These are phyloP conservation scores for Russula earlei DNA, from an alignment of 768 basidiomycete species.

Conservation along the genomic window DNA sequence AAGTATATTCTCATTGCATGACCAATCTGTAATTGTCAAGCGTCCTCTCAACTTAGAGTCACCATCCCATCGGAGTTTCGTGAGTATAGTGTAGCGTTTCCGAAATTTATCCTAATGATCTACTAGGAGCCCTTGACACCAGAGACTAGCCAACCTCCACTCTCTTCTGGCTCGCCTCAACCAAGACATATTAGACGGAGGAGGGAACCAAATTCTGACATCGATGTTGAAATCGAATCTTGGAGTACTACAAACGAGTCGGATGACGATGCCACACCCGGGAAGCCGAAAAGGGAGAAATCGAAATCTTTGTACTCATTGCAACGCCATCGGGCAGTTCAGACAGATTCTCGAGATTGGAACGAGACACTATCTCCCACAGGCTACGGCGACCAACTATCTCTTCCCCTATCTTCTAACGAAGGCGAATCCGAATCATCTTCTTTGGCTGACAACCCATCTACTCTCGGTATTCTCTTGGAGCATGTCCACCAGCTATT, in stretches of 20 bases:
- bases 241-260: slow-evolving; percentile 1
- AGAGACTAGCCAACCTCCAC: slow-evolving; percentile 33
- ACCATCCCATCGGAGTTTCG: slow-evolving; percentile 23
- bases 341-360: slow-evolving; percentile 43
- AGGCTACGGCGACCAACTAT: slow-evolving; percentile 21
- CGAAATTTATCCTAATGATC: not conserved
- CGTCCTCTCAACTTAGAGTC: slow-evolving; percentile 18
- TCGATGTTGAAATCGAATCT: slow-evolving; percentile 2
- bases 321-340: slow-evolving; percentile 39
- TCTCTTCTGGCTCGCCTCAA: slow-evolving; percentile 33
- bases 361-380: slow-evolving; percentile 24
- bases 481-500: slow-evolving; percentile 60
- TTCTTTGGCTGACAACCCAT: slow-evolving; percentile 48
- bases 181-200: slow-evolving; percentile 18
- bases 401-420: slow-evolving; percentile 36
- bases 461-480: slow-evolving; percentile 44
- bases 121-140: slow-evolving; percentile 38
- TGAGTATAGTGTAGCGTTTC: slow-evolving; percentile 21
- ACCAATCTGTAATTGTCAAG: not conserved
- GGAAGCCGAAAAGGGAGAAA: not conserved
- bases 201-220: slow-evolving; percentile 25
- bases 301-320: not conserved
- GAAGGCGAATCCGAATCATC: slow-evolving; percentile 71
- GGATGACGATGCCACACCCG: slow-evolving; percentile 3
- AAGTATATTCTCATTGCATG: slow-evolving; percentile 5